Evolutionary conservation across 495 filamentous ascomycete species (phyloP).

Genomic region (Penicillium canescens): DNA sequence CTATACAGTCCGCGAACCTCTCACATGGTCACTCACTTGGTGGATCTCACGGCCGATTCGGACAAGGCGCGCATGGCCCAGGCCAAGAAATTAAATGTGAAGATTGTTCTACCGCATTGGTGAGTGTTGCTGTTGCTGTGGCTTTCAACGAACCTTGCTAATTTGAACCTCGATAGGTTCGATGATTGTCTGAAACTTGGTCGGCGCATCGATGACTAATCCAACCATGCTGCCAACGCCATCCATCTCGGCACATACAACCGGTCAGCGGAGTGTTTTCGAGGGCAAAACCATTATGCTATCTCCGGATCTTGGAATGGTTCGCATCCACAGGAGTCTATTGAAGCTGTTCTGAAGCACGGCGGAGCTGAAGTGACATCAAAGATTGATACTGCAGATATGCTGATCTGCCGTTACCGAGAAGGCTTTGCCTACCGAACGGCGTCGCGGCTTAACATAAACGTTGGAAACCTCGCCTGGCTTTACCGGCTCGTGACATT

Average conservation of each 20-base stretch:
- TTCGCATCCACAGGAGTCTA: conserved; percentile 60
- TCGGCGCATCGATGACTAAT: conserved; percentile 71
- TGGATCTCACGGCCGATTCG: conserved; percentile 75
- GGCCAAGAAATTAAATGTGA: conserved; percentile 64
- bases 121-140: conserved; percentile 32
- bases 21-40: conserved; percentile 80
- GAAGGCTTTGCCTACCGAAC: conserved; percentile 75
- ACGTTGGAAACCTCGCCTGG: conserved; percentile 92
- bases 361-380: conserved; percentile 69
- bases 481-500: conserved; percentile 87
- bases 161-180: conserved; percentile 59
- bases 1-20: conserved; percentile 69
- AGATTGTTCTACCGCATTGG: conserved; percentile 96
- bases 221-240: conserved; percentile 55
- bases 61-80: conserved; percentile 66
- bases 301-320: conserved; percentile 69
- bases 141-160: too few relatives aligned
- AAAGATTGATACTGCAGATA: conserved; percentile 69
- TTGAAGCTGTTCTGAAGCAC: conserved; percentile 66
- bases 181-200: conserved; percentile 94
- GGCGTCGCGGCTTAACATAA: conserved; percentile 71
- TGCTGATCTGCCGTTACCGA: conserved; percentile 83
- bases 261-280: conserved; percentile 51
- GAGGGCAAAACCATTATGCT: conserved; percentile 57
- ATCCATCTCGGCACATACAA: conserved; percentile 31